Evolutionary conservation across 192 early-diverging fungal species (phyloP), one percentile per base, ranked within the genome.

Genomic region (Coemansia interrupta): DNA sequence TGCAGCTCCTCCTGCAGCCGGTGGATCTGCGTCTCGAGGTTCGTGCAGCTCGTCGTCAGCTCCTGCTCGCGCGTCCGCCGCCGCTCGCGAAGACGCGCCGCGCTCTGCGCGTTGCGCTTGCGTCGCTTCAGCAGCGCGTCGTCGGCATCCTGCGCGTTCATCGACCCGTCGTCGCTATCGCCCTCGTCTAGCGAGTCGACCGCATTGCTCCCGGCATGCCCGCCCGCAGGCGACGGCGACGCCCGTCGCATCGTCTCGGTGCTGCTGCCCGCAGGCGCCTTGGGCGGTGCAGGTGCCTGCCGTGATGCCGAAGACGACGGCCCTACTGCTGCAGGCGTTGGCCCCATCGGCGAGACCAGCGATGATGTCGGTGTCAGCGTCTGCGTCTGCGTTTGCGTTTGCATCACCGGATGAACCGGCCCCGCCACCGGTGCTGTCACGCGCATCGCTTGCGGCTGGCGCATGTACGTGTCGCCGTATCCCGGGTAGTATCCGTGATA

Each of bases 91-190:
- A 79, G 60, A 4, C 76, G 64, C 19, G 76, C 76, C 0, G 76
- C 76, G 47, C 76, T 73, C 61, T 73, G 66, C 5, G 76, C 76
- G 44, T 79, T 79, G 52, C 76, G 66, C 42, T 73, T 73, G 20
- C 76, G 66, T 5, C 71, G 66, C 60, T 73, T 73, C 4, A 73
- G 28, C 28, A 69, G 38, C 26, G 70, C 67, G 42, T 79, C 75
- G 50, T 78, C 66, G 22, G 43, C 67, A 9, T 56, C 63, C 5
- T 29, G 20, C 0, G 7, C 32, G 50, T 6, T 40, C 54, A 4
- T 54, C 56, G 38, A 47, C 12, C 39, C 44, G 10, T 53, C 48
- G 17, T 58, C 61, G 28, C 51, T 42, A 15, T 54, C 41, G 28
- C 19, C 43, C 6, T 18, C 48, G 18, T 30, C 58, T 3, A 28